Base-by-base conservation (phyloP, 2,329 filamentous ascomycete genomes). In the Pseudocercospora crystallina region DNA sequence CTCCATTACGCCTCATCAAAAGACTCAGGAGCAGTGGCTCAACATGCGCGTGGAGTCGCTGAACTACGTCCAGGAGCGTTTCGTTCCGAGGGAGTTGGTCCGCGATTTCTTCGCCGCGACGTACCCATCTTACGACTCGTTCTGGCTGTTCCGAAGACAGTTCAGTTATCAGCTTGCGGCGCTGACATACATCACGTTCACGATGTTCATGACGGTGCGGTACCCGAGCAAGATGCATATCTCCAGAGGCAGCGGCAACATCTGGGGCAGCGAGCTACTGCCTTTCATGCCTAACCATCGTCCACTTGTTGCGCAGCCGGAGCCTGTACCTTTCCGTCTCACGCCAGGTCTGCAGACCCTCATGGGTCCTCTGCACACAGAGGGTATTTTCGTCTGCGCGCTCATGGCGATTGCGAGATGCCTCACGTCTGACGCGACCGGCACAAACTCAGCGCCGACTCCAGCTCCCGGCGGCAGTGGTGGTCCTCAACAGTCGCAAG, bases 71-170 rank as follows among this genome's bases (percentile, higher is more conserved):
- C 91, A 96, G 71, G 87, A 95, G 69, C 92, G 91, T 68, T 95
- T 87, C 81, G 91, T 96, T 49, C 88, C 90, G 5, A 85, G 85
- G 52, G 90, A 83, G 2, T 77, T 97, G 53, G 85, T 87, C 15
- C 80, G 95, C 47, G 84, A 95, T 59, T 96, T 92, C 75, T 96
- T 96, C 81, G 88, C 91, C 67, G 78, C 81, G 59, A 88, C 85
- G 5, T 97, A 94, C 73, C 87, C 90, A 29, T 86, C 89, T 57
- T 99, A 89, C 71, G 83, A 88, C 39, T 91, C 96, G 64, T 96
- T 97, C 78, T 99, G 92, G 90, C 82, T 99, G 51, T 99, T 99
- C 89, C 88, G 94, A 52, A 86, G 91, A 52, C 91, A 96, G 60
- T 96, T 99, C 74, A 88, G 90, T 15, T 96, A 97, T 76, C 94